Percentiles rank a stretch among this genome's conserved stretches.
phyloP scores from a whole-genome alignment of 805 yeast species.

The Kuraishia floccosa region DNA sequence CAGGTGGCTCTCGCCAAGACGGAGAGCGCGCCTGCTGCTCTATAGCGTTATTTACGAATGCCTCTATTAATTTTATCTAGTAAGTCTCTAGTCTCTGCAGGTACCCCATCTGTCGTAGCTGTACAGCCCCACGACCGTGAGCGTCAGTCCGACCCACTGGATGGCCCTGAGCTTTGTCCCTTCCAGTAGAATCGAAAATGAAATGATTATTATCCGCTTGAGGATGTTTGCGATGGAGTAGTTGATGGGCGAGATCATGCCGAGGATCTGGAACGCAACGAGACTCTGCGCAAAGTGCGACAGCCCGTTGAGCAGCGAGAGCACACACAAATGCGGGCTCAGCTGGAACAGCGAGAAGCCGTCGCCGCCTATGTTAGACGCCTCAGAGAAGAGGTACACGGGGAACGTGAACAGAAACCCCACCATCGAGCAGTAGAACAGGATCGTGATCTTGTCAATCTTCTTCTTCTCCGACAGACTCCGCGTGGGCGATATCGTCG shows the following conservation, averaged over 20 bases:
- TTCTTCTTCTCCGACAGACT: slow-evolving; percentile 19
- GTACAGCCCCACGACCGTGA: slow-evolving; percentile 53
- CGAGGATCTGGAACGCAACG: slow-evolving; percentile 67
- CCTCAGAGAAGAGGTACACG: slow-evolving; percentile 48
- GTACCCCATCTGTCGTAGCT: slow-evolving; percentile 72
- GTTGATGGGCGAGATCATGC: slow-evolving; percentile 61
- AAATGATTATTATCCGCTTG: slow-evolving; percentile 62
- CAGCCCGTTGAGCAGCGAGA: slow-evolving; percentile 50
- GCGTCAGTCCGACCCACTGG: slow-evolving; percentile 40
- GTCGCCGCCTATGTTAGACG: slow-evolving; percentile 13
- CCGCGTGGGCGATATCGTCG: slow-evolving; percentile 10
- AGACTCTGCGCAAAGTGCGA: slow-evolving; percentile 66
- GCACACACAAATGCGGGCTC: slow-evolving; percentile 13
- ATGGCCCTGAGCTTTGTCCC: slow-evolving; percentile 24
- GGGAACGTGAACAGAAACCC: slow-evolving; percentile 64
- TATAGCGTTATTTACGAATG: too few relatives aligned
- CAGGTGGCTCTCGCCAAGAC: too few relatives aligned
- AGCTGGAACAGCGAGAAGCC: slow-evolving; percentile 19
- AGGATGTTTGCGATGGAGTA: slow-evolving; percentile 72
- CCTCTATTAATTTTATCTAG: too few relatives aligned
- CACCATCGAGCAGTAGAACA: slow-evolving; percentile 58
- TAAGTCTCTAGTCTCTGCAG: too few relatives aligned
- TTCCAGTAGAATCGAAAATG: slow-evolving; percentile 57
- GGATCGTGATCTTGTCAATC: slow-evolving; percentile 59
- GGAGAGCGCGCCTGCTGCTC: too few relatives aligned